Conservation (phyloP, 345 rosid species). For the Lumnitzera racemosa region DNA sequence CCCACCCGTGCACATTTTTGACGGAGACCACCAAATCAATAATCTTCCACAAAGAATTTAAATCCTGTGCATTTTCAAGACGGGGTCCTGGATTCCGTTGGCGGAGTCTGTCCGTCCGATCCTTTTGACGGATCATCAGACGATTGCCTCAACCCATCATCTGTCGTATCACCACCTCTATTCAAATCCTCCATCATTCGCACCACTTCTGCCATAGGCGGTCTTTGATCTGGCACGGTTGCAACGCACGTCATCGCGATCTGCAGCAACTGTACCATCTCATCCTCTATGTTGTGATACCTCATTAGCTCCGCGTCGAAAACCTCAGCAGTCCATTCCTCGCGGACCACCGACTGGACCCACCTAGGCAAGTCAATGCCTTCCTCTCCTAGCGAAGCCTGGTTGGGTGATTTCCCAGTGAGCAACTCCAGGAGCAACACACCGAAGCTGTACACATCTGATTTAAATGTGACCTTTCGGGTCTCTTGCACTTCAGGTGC, state of each 20-base stretch:
- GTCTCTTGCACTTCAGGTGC: conserved; percentile 90
- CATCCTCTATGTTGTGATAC: conserved; percentile 88
- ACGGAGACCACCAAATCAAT: no score
- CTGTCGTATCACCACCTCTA: conserved; percentile 50
- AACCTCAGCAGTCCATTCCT: conserved; percentile 99
- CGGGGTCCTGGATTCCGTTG: conserved; percentile 61
- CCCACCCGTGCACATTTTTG: conserved; percentile 3
- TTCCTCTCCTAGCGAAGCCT: conserved; percentile 90
- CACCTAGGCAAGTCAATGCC: conserved; percentile 94
- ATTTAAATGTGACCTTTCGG: conserved; percentile 65
- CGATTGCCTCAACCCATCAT: conserved; percentile 79
- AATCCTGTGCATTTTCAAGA: conserved; percentile 53
- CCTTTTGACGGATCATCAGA: conserved; percentile 97
- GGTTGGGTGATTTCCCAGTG: conserved; percentile 93
- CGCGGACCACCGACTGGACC: conserved; percentile 96
- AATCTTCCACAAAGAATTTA: background rate
- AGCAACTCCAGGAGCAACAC: conserved; percentile 75
- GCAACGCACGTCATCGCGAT: conserved; percentile 93
- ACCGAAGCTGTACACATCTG: conserved; percentile 94
- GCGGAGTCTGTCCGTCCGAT: conserved; percentile 85
- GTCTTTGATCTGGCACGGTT: conserved; percentile 84
- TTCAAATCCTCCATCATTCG: conserved; percentile 93
- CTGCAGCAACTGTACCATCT: conserved; percentile 95
- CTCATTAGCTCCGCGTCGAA: conserved; percentile 91
- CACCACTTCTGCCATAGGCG: conserved; percentile 69